These are phyloP conservation scores for Passalora sequoiae DNA, from an alignment of 2,329 filamentous ascomycete species.

Conservation along the genomic window DNA sequence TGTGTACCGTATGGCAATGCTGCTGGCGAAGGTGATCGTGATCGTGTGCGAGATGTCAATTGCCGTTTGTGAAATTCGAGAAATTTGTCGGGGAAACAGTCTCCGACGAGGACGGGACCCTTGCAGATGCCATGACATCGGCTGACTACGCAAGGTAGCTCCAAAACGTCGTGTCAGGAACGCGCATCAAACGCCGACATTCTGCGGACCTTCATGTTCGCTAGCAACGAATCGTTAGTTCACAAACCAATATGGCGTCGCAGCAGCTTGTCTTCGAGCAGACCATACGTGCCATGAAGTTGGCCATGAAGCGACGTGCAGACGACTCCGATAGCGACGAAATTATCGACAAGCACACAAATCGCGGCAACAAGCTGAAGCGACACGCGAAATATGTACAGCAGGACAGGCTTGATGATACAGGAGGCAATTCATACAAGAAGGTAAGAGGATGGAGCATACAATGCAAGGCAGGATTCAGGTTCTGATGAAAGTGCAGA, in stretches of 20 bases:
- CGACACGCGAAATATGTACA: constrained; percentile 66
- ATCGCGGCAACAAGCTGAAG: constrained; percentile 75
- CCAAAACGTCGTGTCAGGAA: too few species aligned
- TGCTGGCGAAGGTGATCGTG: too few species aligned
- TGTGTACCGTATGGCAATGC: too few species aligned
- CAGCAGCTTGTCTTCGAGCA: constrained; percentile 58
- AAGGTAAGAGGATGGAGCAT: constrained; percentile 51
- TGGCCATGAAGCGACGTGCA: constrained; percentile 57
- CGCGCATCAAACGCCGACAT: too few species aligned
- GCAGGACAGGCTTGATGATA: constrained; percentile 62
- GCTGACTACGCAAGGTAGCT: too few species aligned
- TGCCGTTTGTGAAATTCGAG: too few species aligned
- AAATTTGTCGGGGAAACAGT: too few species aligned
- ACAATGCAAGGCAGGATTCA: not conserved
- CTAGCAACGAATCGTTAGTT: too few species aligned
- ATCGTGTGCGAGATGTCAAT: too few species aligned
- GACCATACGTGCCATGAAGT: constrained; percentile 64
- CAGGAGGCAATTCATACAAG: constrained; percentile 58
- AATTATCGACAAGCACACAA: constrained; percentile 62
- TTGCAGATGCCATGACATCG: too few species aligned
- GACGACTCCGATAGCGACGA: constrained; percentile 75
- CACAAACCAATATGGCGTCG: constrained; percentile 48
- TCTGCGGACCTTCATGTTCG: too few species aligned
- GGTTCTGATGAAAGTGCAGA: constrained; percentile 42
- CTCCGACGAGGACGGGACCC: too few species aligned